A percentile compares a stretch with the other conserved stretches of the same genome.
These are phyloP conservation scores for Talaromyces atroroseus DNA, from an alignment of 2,329 filamentous ascomycete genomes.

Conservation along the genomic window DNA sequence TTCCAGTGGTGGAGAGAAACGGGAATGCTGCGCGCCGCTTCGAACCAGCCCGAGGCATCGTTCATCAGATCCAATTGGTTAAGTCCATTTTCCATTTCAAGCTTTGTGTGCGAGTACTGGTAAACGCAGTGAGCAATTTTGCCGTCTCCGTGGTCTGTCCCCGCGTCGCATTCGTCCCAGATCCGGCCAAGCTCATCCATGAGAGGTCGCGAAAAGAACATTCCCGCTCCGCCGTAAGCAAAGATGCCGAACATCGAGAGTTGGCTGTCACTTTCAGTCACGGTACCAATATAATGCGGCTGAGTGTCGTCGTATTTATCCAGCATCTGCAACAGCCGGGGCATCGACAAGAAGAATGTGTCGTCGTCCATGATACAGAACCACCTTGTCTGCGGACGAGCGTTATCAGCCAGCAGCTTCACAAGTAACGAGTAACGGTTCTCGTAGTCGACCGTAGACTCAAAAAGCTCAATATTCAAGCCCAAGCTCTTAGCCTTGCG, in stretches of 20 bases:
- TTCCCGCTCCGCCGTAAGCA: constrained; percentile 57
- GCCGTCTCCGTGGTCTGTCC: constrained; percentile 48
- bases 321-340: constrained; percentile 47
- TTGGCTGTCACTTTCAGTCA: constrained; percentile 53
- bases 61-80: constrained; percentile 54
- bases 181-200: constrained; percentile 44
- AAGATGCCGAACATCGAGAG: constrained; percentile 52
- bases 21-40: constrained; percentile 48
- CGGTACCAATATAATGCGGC: constrained; percentile 51
- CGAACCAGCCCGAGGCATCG: constrained; percentile 57
- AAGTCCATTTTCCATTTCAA: constrained; percentile 53
- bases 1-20: constrained; percentile 61
- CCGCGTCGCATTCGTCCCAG: constrained; percentile 46
- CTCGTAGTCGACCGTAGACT: constrained; percentile 33
- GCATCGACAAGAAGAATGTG: constrained; percentile 57
- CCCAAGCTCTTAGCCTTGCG: constrained; percentile 31
- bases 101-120: constrained; percentile 47
- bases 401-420: constrained; percentile 43
- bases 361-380: constrained; percentile 57
- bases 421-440: constrained; percentile 56
- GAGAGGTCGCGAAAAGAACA: constrained; percentile 53
- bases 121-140: constrained; percentile 56
- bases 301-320: constrained; percentile 44
- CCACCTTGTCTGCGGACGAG: constrained; percentile 48
- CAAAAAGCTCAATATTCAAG: constrained; percentile 39